phyloP scores from a whole-genome alignment of 176 grass and related monocot genomes.

The Carex littledalei region DNA sequence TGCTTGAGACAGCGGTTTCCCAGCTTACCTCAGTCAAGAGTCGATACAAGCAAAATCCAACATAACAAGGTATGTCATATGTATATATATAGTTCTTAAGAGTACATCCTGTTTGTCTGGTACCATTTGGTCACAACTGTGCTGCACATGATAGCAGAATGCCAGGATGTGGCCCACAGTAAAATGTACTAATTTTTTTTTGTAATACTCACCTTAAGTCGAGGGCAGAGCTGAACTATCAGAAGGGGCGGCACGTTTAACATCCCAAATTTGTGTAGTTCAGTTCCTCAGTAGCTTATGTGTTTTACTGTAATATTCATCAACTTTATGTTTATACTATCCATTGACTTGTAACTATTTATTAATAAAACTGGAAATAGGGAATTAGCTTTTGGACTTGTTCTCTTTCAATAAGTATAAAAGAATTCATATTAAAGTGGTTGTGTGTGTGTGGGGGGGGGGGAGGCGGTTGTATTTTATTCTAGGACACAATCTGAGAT shows the following conservation, averaged over 20 bases:
- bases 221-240: neutral
- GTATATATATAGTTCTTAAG: neutral
- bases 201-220: neutral
- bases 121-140: neutral
- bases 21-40: constrained; percentile 59
- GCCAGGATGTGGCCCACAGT: neutral
- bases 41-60: constrained; percentile 80
- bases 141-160: neutral
- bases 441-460: neutral
- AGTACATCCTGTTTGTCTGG: neutral
- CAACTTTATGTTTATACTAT: neutral
- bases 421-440: neutral
- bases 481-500: neutral
- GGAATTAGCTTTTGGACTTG: neutral
- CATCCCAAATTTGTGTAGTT: neutral
- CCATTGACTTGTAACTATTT: too few species aligned
- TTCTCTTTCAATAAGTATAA: neutral
- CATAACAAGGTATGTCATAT: constrained; percentile 62
- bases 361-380: neutral
- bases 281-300: too few species aligned
- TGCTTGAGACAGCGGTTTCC: constrained; percentile 66
- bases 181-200: neutral
- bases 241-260: neutral
- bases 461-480: neutral
- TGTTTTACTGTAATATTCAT: neutral